phyloP scores from a whole-genome alignment of 2,329 filamentous ascomycete genomes.

The Alternaria sp. region DNA sequence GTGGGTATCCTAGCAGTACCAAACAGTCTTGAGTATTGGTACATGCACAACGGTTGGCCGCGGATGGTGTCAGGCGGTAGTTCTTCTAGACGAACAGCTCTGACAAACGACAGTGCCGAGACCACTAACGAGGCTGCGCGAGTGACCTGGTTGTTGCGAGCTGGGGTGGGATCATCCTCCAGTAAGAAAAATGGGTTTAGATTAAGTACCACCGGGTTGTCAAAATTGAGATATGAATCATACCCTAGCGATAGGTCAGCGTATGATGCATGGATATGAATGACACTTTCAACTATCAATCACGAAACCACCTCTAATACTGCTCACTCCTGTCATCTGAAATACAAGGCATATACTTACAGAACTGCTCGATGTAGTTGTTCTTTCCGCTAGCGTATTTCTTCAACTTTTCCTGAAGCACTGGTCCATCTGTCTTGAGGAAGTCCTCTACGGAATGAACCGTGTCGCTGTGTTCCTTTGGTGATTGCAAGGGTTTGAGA shows the following conservation, averaged over 20 bases:
- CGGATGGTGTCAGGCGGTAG: constrained; percentile 86
- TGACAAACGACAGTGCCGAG: constrained; percentile 89
- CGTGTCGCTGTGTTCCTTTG: constrained; percentile 84
- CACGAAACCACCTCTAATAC: constrained; percentile 11
- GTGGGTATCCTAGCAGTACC: constrained; percentile 94
- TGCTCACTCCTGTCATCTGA: neutral
- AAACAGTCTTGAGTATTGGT: constrained; percentile 94
- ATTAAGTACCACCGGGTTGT: constrained; percentile 96
- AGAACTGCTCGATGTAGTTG: constrained; percentile 99
- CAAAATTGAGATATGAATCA: constrained; percentile 97
- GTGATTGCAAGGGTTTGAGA: constrained; percentile 80
- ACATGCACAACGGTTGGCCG: constrained; percentile 92
- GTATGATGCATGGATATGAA: constrained; percentile 16
- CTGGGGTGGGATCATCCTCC: constrained; percentile 96
- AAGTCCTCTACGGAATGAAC: constrained; percentile 84
- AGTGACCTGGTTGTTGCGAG: constrained; percentile 95
- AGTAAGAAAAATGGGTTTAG: constrained; percentile 97
- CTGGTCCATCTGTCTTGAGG: constrained; percentile 78
- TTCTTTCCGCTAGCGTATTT: constrained; percentile 89
- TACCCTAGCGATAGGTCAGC: constrained; percentile 72
- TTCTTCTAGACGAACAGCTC: constrained; percentile 91
- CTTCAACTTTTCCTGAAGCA: constrained; percentile 87
- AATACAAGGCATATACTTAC: constrained; percentile 64
- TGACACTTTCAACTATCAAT: constrained; percentile 10
- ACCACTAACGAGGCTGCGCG: constrained; percentile 90